phyloP scores from a whole-genome alignment of 2,329 filamentous ascomycete species.

The Acrocalymma vagum region DNA sequence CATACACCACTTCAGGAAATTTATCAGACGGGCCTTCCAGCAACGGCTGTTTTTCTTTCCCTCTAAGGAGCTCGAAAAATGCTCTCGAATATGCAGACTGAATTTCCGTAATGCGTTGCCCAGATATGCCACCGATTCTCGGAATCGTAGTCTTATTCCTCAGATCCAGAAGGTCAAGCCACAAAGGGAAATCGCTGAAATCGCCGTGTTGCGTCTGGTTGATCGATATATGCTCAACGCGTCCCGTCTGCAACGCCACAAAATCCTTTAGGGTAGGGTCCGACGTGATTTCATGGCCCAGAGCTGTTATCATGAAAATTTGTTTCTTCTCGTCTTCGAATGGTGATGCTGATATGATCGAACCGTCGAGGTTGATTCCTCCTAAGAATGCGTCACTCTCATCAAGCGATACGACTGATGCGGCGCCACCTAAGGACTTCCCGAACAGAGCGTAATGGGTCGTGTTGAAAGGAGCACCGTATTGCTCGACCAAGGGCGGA shows the following conservation, averaged over 20 bases:
- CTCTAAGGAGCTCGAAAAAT: slow-evolving; percentile 23
- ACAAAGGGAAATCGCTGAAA: slow-evolving; percentile 29
- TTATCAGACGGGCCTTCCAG: slow-evolving; percentile 6
- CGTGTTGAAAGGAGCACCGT: slow-evolving; percentile 19
- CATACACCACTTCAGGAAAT: slow-evolving; percentile 16
- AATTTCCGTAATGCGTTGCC: slow-evolving; percentile 14
- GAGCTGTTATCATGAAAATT: slow-evolving; percentile 26
- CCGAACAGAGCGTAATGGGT: slow-evolving; percentile 23
- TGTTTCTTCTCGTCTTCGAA: slow-evolving; percentile 24
- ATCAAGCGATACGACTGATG: slow-evolving; percentile 15
- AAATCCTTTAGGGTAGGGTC: no score
- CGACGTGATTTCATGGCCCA: no score
- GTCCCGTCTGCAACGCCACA: no score
- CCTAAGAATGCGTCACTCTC: slow-evolving; percentile 17
- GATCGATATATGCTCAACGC: slow-evolving; percentile 24
- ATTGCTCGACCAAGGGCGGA: slow-evolving; percentile 11
- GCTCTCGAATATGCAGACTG: no score
- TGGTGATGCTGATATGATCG: slow-evolving; percentile 17
- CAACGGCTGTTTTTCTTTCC: slow-evolving; percentile 11
- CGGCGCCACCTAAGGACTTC: slow-evolving; percentile 30
- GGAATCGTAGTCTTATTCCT: slow-evolving; percentile 22
- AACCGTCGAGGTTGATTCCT: slow-evolving; percentile 28
- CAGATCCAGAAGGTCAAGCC: slow-evolving; percentile 30
- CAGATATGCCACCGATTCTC: slow-evolving; percentile 27
- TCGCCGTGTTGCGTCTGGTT: slow-evolving; percentile 33